phyloP scores from a whole-genome alignment of 148 eudicot species.

The Silene uniflora region DNA sequence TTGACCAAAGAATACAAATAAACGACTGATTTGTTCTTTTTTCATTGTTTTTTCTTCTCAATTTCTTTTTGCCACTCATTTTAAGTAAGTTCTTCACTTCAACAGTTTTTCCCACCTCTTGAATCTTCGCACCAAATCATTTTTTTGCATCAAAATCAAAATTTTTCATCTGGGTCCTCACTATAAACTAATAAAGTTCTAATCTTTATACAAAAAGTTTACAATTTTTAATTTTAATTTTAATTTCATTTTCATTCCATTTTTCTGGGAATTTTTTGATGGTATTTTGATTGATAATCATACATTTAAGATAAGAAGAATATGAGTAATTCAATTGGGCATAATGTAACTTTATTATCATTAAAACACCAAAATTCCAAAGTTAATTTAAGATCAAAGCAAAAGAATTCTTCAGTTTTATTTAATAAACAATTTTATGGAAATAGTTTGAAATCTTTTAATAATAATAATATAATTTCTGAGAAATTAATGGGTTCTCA shows the following conservation, averaged over 20 bases:
- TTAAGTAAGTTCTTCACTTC: slow-evolving; percentile 11
- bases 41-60: not conserved
- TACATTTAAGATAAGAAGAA: slow-evolving; percentile 3
- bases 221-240: too few species aligned
- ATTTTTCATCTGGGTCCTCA: not conserved
- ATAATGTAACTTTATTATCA: slow-evolving; percentile 45
- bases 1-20: not conserved
- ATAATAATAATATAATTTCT: slow-evolving; percentile 12
- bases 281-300: not conserved
- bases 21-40: not conserved
- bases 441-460: slow-evolving; percentile 26
- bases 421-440: slow-evolving; percentile 46
- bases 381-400: slow-evolving; percentile 36
- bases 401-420: slow-evolving; percentile 39
- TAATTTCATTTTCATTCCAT: not conserved
- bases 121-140: not conserved
- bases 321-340: slow-evolving; percentile 70
- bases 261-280: not conserved
- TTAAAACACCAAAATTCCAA: slow-evolving; percentile 45
- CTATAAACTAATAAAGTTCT: not conserved
- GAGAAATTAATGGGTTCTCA: slow-evolving; percentile 36
- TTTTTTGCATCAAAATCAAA: slow-evolving; percentile 5
- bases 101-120: not conserved
- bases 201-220: not conserved
- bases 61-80: slow-evolving; percentile 3